Evolutionary conservation across 305 asterid genomes (phyloP).

Genomic region (Nicotiana rustica): DNA sequence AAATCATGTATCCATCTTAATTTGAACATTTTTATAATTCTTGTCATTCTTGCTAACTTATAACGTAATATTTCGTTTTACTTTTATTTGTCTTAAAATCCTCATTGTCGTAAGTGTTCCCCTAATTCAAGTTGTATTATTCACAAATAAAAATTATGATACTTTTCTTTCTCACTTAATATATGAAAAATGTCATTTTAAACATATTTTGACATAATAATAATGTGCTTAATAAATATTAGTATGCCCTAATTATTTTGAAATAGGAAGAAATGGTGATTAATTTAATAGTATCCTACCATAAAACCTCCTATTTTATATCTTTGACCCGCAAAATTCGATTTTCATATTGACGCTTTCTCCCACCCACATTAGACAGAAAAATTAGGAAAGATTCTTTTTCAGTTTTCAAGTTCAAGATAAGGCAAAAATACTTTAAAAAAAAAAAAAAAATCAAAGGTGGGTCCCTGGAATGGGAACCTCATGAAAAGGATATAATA

Average conservation of each 20-base stretch:
- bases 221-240: background rate
- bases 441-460: background rate
- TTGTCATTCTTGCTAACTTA: too few relatives aligned
- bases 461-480: background rate
- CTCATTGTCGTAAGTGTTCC: background rate
- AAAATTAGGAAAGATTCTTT: background rate
- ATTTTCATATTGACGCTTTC: conserved; percentile 5
- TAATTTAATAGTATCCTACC: background rate
- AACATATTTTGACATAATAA: background rate
- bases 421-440: background rate
- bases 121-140: background rate
- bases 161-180: background rate
- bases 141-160: background rate
- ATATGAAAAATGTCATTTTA: background rate
- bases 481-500: background rate
- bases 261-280: background rate
- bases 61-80: background rate
- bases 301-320: conserved; percentile 4
- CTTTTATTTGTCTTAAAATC: background rate
- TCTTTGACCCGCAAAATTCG: conserved; percentile 19
- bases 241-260: background rate
- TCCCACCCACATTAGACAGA: background rate
- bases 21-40: background rate
- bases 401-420: background rate
- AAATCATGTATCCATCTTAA: background rate